Evolutionary conservation across 441 rosid species (phyloP).

Genomic region (Isatis lusitanica): DNA sequence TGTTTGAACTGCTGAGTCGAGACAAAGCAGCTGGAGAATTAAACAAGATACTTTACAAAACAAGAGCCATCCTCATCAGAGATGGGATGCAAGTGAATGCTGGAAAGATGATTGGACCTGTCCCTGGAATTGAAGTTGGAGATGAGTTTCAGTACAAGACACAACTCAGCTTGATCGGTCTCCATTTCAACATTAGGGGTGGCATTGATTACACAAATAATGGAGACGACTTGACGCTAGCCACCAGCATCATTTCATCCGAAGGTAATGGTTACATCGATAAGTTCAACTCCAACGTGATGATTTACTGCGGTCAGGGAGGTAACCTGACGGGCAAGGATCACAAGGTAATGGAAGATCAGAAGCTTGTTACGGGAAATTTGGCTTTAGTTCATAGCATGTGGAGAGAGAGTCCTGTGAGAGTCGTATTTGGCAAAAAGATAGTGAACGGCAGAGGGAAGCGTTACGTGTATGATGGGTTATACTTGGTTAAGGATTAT

Average conservation of each 20-base stretch:
- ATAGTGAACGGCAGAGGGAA: constrained; percentile 41
- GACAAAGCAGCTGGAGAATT: constrained; percentile 47
- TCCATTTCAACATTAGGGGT: constrained; percentile 59
- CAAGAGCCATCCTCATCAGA: constrained; percentile 40
- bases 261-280: constrained; percentile 71
- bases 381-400: constrained; percentile 65
- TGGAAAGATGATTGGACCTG: constrained; percentile 54
- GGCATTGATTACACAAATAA: constrained; percentile 70
- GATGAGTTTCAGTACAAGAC: constrained; percentile 70
- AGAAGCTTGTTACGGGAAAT: constrained; percentile 70
- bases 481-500: constrained; percentile 56
- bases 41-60: constrained; percentile 44
- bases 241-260: constrained; percentile 77
- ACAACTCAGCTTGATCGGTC: constrained; percentile 74
- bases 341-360: constrained; percentile 53
- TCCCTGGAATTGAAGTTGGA: constrained; percentile 86
- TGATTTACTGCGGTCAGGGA: constrained; percentile 76
- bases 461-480: constrained; percentile 66
- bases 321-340: constrained; percentile 52
- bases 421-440: constrained; percentile 64
- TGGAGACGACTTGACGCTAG: constrained; percentile 40
- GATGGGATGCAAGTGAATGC: constrained; percentile 43
- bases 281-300: constrained; percentile 48
- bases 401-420: constrained; percentile 49
- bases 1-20: constrained; percentile 53